Conservation (phyloP, 148 eudicot species). For the Drosera capensis region DNA sequence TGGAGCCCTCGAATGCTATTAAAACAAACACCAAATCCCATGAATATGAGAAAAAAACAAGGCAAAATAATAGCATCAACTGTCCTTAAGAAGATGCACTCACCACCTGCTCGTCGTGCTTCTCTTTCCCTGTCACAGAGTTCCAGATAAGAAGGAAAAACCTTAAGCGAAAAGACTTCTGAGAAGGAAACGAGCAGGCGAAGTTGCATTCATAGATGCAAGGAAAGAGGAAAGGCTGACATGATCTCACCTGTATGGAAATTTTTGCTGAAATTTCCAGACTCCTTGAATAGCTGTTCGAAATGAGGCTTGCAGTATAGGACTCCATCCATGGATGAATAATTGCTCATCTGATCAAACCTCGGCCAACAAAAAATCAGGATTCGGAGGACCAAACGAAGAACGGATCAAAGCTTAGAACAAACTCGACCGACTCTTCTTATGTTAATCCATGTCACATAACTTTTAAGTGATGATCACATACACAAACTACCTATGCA, state of each 20-base stretch:
- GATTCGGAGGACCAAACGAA: too few species aligned
- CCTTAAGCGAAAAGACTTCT: neutral
- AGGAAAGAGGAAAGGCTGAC: neutral
- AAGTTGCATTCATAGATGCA: neutral
- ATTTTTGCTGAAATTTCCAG: constrained; percentile 91
- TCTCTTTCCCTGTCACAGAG: constrained; percentile 24
- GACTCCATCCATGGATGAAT: constrained; percentile 98
- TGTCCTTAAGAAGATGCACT: constrained; percentile 1
- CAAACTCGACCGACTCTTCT: too few species aligned
- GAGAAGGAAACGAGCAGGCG: constrained; percentile 4
- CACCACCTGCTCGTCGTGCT: constrained; percentile 44
- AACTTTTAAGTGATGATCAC: too few species aligned
- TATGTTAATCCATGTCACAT: too few species aligned
- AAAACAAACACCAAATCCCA: neutral
- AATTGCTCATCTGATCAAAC: constrained; percentile 75
- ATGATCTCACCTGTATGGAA: constrained; percentile 51
- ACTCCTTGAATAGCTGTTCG: constrained; percentile 94
- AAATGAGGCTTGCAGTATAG: constrained; percentile 93
- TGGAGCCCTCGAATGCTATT: constrained; percentile 39
- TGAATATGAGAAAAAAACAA: neutral
- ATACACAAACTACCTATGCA: too few species aligned
- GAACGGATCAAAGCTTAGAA: too few species aligned
- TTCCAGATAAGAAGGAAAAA: neutral
- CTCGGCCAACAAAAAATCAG: neutral
- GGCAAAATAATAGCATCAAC: neutral